Base-by-base conservation (phyloP, 2,329 filamentous ascomycete genomes). In the Talaromyces pinophilus region DNA sequence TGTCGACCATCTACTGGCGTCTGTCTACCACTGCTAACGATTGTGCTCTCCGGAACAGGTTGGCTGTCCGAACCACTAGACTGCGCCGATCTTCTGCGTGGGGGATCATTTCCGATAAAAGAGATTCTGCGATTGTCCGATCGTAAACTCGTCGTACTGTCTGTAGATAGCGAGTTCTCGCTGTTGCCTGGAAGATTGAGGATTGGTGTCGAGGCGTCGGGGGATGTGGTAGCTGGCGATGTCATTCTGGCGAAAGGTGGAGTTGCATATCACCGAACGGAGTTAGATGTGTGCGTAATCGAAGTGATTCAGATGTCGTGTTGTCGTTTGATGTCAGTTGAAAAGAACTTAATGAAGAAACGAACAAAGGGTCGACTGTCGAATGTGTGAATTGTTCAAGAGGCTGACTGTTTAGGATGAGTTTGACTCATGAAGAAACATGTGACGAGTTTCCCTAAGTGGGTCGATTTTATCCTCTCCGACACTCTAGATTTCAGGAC, bases 11-110 rank as follows among this genome's bases (percentile, higher is more conserved):
- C 72, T 67, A 59, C 55, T 38, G 61, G 40, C 65, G 69, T 72
- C 72, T 64, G 71, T 69, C 68, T 72, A 69, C 44, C 71, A 72
- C 66, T 70, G 38, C 66, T 63, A 6, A 42, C 50, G n/a, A 35
- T 74, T 35, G 67, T 67, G 65, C 72, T 78, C 59, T 66, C 67
- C 11, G 72, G 71, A 5, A 73, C 68, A 33, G 77, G 67, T 62
- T 73, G 73, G 5, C 72, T 67, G 30, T 77, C 74, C 8, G 75
- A 68, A 8, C 68, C 63, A 60, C 74, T 76, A 67, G 80, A 81
- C 64, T 80, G 78, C 52, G 80, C 78, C 7, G 78, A 80, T 62
- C 73, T 76, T 46, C 75, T 72, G 11, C 76, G 48, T 17, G 61
- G 74, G 8, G 72, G 68, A 57, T 71, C 71, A 17, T 73, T 72